Percentiles rank a stretch among this genome's conserved stretches.
Conservation (phyloP, 2,329 filamentous ascomycete genomes). For the Epichloe amarillans region DNA sequence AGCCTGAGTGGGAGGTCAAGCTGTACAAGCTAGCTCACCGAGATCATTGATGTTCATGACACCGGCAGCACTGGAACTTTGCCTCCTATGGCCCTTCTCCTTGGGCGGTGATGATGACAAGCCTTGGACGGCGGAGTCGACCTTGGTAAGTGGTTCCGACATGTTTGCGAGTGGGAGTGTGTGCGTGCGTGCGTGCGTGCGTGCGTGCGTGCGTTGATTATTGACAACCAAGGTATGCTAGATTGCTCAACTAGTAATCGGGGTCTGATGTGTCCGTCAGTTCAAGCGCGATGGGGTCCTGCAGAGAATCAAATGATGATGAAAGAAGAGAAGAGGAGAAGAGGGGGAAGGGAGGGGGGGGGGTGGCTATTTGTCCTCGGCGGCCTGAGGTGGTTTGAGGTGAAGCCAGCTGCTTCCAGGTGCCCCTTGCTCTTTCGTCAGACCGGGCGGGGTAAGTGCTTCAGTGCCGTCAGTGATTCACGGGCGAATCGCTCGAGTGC, state of each 20-base stretch:
- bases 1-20: background rate
- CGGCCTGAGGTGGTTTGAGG: constrained; percentile 8
- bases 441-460: constrained; percentile 31
- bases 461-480: constrained; percentile 16
- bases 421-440: constrained; percentile 24
- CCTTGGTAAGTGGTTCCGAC: constrained; percentile 57
- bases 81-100: constrained; percentile 54
- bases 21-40: constrained; percentile 41
- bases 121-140: constrained; percentile 84
- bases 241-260: background rate
- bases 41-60: constrained; percentile 69
- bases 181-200: background rate
- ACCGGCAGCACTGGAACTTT: constrained; percentile 59
- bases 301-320: constrained; percentile 6
- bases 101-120: constrained; percentile 54
- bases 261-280: background rate
- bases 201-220: background rate
- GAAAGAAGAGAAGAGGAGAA: constrained; percentile 10
- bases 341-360: constrained; percentile 7
- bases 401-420: constrained; percentile 5
- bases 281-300: constrained; percentile 3
- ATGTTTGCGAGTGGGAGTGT: constrained; percentile 14
- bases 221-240: background rate
- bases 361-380: constrained; percentile 19
- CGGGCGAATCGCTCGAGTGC: background rate